Percentiles rank a stretch among this genome's conserved stretches.
These are phyloP conservation scores for Fusarium devonianum DNA, from an alignment of 2,329 filamentous ascomycete genomes.

Conservation along the genomic window DNA sequence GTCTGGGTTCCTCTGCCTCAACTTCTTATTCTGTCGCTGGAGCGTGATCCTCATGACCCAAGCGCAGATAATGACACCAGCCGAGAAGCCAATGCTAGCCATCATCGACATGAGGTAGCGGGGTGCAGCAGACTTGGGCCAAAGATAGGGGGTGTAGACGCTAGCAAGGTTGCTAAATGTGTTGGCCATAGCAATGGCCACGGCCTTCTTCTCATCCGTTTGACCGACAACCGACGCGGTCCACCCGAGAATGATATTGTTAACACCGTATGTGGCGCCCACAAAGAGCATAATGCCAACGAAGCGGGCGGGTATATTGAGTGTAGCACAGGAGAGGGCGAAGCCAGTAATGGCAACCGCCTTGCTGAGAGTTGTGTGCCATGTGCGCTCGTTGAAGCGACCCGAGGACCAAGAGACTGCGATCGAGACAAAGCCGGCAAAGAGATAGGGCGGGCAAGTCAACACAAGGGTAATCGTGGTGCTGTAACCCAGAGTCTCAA, in stretches of 20 bases:
- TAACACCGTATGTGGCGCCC: slow-evolving; percentile 49
- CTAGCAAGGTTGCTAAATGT: slow-evolving; percentile 29
- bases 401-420: slow-evolving; percentile 34
- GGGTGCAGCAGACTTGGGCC: slow-evolving; percentile 24
- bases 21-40: slow-evolving; percentile 47
- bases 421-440: slow-evolving; percentile 46
- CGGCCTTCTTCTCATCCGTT: slow-evolving; percentile 57
- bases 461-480: slow-evolving; percentile 57
- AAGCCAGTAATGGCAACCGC: slow-evolving; percentile 45
- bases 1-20: slow-evolving; percentile 30
- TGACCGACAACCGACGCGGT: slow-evolving; percentile 50
- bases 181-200: slow-evolving; percentile 46
- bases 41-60: slow-evolving; percentile 48
- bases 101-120: slow-evolving; percentile 27
- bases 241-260: slow-evolving; percentile 55
- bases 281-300: slow-evolving; percentile 49
- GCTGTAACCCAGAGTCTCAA: slow-evolving; percentile 56
- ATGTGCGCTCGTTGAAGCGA: slow-evolving; percentile 31
- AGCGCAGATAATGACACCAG: slow-evolving; percentile 46
- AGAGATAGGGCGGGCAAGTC: slow-evolving; percentile 58
- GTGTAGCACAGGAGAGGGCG: slow-evolving; percentile 35
- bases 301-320: slow-evolving; percentile 27
- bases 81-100: slow-evolving; percentile 37
- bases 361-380: slow-evolving; percentile 55
- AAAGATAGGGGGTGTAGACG: slow-evolving; percentile 35